Base-by-base conservation (phyloP, 1,284 basidiomycete genomes). In the Ganoderma sinense region DNA sequence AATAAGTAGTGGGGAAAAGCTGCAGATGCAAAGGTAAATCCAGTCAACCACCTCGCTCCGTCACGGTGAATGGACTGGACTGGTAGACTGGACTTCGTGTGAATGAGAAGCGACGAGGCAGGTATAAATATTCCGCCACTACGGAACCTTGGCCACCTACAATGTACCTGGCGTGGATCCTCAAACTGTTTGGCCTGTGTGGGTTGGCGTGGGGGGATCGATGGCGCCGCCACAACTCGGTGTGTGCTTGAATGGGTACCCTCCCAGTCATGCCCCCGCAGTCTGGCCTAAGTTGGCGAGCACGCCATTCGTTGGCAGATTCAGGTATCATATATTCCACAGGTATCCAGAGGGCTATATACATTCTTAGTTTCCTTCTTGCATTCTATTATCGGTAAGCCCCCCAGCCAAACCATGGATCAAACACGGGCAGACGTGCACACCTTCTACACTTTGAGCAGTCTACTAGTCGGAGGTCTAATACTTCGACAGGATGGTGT, bases 401-500 rank as follows among this genome's bases (percentile, higher is more conserved):
- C n/a, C 4, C 1, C 13, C 13, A 53, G 16, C 18, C 4, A 29
- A 29, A 18, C 29, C 4, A 26, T 14, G 53, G 6, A 26, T 55
- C 26, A 14, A 31, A 13, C 5, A 33, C 29, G 29, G 18, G 29
- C 8, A 31, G 23, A 31, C 53, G 18, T 29, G 36, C 36, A 7
- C 36, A 56, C 53, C 53, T 56, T 56, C 53, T 56, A 56, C 18
- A 7, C 29, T n/a, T n/a, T n/a, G n/a, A n/a, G 6, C 2, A 26
- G 8, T 56, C 29, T 33, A 56, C 23, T 13, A 8, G 31, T 1
- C 16, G 14, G 11, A 56, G 10, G 18, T 56, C 40, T 61, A 61
- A 40, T 61, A 61, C 40, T 61, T 61, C 10, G 68, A 56, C 51
- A 75, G 55, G 39, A 75, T 70, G 26, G 65, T 71, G n/a, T 73